A percentile compares a stretch with the other conserved stretches of the same genome.
phyloP scores from a whole-genome alignment of 164 flowering plant genomes.

The Chimonanthus salicifolius region DNA sequence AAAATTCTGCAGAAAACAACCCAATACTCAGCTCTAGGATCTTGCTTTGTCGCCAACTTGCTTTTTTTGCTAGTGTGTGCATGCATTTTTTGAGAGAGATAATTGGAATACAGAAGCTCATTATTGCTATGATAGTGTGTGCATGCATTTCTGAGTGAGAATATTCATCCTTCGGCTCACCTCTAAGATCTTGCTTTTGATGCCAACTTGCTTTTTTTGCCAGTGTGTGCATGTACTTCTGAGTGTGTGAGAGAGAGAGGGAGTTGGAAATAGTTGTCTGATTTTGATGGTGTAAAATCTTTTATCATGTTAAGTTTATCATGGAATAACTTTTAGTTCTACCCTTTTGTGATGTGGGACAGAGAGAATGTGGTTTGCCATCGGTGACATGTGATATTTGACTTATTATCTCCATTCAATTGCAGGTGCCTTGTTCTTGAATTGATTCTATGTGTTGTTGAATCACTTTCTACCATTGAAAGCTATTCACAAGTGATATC shows the following conservation, averaged over 20 bases:
- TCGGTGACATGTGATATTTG: not conserved
- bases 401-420: conserved; percentile 7
- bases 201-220: too few relatives aligned
- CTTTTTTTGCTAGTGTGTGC: too few relatives aligned
- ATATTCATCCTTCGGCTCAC: too few relatives aligned
- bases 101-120: too few relatives aligned
- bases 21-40: too few relatives aligned
- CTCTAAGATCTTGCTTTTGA: too few relatives aligned
- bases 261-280: not conserved
- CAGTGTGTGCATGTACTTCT: too few relatives aligned
- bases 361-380: not conserved
- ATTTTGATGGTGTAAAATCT: not conserved
- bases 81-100: too few relatives aligned
- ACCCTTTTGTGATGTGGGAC: not conserved
- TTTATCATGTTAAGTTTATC: not conserved
- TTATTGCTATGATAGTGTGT: too few relatives aligned
- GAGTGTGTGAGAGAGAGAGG: not conserved
- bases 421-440: conserved; percentile 74
- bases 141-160: too few relatives aligned
- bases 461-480: conserved; percentile 64
- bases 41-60: too few relatives aligned
- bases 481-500: conserved; percentile 52
- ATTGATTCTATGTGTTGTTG: conserved; percentile 63
- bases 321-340: not conserved
- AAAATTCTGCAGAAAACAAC: too few relatives aligned